A percentile compares a stretch with the other conserved stretches of the same genome.
Conservation (phyloP, 768 basidiomycete genomes). For the Lepiota venenata region DNA sequence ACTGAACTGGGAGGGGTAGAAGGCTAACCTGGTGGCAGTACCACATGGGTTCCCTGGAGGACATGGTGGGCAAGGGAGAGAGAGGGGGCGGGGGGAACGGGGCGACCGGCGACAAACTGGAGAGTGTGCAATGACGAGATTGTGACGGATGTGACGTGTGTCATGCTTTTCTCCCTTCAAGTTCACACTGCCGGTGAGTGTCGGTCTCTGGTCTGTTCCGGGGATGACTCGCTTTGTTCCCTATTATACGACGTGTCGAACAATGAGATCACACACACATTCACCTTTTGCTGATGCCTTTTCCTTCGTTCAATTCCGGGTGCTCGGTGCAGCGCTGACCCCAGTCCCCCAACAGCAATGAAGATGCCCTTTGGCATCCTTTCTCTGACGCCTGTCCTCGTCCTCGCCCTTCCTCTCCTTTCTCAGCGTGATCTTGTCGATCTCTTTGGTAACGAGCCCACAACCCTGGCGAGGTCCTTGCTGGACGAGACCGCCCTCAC, state of each 20-base stretch:
- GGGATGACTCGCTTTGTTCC: slow-evolving; percentile 53
- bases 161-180: slow-evolving; percentile 42
- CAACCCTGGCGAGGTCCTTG: too few relatives aligned
- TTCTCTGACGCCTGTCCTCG: neutral
- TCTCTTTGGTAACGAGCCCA: neutral
- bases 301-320: neutral
- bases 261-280: slow-evolving; percentile 37
- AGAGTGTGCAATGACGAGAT: neutral
- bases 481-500: neutral
- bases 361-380: neutral
- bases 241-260: slow-evolving; percentile 53
- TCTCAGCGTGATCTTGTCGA: slow-evolving; percentile 3
- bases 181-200: slow-evolving; percentile 19
- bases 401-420: neutral
- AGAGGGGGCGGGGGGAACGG: slow-evolving; percentile 4
- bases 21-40: slow-evolving; percentile 66
- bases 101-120: too few relatives aligned
- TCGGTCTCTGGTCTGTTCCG: slow-evolving; percentile 11
- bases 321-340: neutral
- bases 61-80: slow-evolving; percentile 41
- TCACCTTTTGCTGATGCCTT: slow-evolving; percentile 40
- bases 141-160: slow-evolving; percentile 41
- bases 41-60: slow-evolving; percentile 72
- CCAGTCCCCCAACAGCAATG: neutral
- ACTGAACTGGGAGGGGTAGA: neutral